These are phyloP conservation scores for Pseudogymnoascus sp. DNA, from an alignment of 2,329 filamentous ascomycete genomes.

Conservation along the genomic window DNA sequence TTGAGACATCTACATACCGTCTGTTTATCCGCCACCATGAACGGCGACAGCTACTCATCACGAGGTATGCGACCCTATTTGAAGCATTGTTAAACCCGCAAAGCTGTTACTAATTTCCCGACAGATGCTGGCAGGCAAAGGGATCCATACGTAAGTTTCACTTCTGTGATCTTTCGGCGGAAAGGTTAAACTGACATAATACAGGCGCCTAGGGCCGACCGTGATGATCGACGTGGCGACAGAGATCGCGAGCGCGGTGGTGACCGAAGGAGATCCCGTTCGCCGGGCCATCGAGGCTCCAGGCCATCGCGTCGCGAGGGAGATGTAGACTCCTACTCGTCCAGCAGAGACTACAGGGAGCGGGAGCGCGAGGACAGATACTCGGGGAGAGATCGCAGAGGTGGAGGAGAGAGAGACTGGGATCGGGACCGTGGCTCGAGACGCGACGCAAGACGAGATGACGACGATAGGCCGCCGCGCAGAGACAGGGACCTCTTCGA, in stretches of 20 bases:
- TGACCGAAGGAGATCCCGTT: slow-evolving; percentile 73
- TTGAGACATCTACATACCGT: not conserved
- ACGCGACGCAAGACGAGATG: slow-evolving; percentile 56
- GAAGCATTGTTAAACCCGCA: slow-evolving; percentile 21
- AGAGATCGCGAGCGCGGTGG: slow-evolving; percentile 41
- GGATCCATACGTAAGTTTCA: slow-evolving; percentile 42
- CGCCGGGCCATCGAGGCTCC: slow-evolving; percentile 65
- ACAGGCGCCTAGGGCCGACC: slow-evolving; percentile 20
- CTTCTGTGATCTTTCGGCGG: slow-evolving; percentile 4
- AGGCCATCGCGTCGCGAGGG: slow-evolving; percentile 61
- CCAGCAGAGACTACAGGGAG: slow-evolving; percentile 85
- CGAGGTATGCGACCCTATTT: slow-evolving; percentile 48
- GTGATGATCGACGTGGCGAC: slow-evolving; percentile 33
- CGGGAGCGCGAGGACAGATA: slow-evolving; percentile 92
- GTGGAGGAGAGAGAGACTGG: slow-evolving; percentile 65
- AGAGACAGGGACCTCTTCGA: slow-evolving; percentile 56
- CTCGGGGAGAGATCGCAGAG: slow-evolving; percentile 54
- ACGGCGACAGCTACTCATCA: slow-evolving; percentile 75
- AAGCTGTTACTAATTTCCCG: slow-evolving; percentile 29
- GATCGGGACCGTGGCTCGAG: slow-evolving; percentile 60
- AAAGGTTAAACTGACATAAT: slow-evolving; percentile 21
- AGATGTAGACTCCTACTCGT: slow-evolving; percentile 80
- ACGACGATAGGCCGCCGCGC: slow-evolving; percentile 50
- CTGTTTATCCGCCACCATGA: slow-evolving; percentile 48
- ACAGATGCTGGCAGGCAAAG: slow-evolving; percentile 42